Evolutionary conservation across 2,329 filamentous ascomycete species (phyloP).

Genomic region (Mollisia scopiformis): DNA sequence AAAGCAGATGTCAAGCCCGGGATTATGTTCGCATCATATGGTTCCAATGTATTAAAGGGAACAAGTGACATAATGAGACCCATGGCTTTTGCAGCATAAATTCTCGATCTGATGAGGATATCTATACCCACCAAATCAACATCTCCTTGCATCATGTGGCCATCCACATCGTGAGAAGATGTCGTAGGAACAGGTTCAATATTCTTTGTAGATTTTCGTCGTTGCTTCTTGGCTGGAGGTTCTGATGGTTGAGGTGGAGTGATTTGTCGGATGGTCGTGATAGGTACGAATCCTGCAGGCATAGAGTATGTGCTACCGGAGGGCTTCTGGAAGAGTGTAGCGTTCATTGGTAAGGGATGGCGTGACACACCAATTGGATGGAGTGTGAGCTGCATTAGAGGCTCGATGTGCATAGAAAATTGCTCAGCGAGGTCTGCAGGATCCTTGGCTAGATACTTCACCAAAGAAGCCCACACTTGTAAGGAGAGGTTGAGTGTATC

Average conservation of each 20-base stretch:
- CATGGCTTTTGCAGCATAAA: constrained; percentile 85
- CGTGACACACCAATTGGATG: constrained; percentile 92
- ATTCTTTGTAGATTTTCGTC: constrained; percentile 82
- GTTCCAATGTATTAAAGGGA: constrained; percentile 63
- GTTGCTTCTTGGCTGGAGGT: constrained; percentile 72
- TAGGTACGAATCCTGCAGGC: constrained; percentile 46
- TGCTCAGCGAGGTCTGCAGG: constrained; percentile 70
- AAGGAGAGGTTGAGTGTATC: constrained; percentile 81
- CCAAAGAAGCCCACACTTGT: constrained; percentile 82
- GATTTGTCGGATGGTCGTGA: constrained; percentile 44
- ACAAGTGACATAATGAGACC: constrained; percentile 81
- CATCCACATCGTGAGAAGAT: constrained; percentile 94
- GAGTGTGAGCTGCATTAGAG: constrained; percentile 82
- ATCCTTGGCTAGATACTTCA: constrained; percentile 66
- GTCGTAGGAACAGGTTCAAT: constrained; percentile 66
- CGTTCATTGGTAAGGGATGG: constrained; percentile 91
- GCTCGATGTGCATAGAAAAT: constrained; percentile 73
- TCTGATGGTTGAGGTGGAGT: constrained; percentile 49
- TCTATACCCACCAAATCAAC: constrained; percentile 93
- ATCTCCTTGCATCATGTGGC: constrained; percentile 96
- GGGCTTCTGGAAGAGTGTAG: constrained; percentile 85
- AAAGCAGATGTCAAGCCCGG: constrained; percentile 71
- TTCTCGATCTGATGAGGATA: constrained; percentile 83
- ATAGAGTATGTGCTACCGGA: constrained; percentile 82
- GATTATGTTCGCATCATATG: constrained; percentile 67